Evolutionary conservation across 2,329 filamentous ascomycete species (phyloP).

Genomic region (Xylariaceae sp.): DNA sequence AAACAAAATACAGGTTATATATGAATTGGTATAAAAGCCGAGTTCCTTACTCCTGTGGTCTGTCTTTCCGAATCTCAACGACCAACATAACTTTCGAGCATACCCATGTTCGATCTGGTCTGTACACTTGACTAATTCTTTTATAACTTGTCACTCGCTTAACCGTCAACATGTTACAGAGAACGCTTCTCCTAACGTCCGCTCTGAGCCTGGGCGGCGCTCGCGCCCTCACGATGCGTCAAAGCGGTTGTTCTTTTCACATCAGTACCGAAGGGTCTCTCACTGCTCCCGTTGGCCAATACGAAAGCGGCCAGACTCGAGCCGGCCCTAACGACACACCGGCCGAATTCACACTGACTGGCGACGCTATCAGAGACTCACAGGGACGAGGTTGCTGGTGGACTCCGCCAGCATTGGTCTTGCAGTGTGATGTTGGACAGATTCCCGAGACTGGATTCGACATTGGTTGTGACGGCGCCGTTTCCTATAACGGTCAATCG

Average conservation of each 20-base stretch:
- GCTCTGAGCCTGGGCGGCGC: conserved; percentile 31
- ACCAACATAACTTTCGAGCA: no score
- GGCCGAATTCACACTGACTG: conserved; percentile 59
- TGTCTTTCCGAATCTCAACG: no score
- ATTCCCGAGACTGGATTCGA: conserved; percentile 59
- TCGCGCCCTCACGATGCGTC: conserved; percentile 33
- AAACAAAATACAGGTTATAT: neutral
- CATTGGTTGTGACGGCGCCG: conserved; percentile 56
- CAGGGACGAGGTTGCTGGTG: conserved; percentile 66
- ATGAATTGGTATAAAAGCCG: no score
- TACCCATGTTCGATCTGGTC: no score
- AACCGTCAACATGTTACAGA: conserved; percentile 34
- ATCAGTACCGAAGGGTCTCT: conserved; percentile 56
- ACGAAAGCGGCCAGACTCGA: conserved; percentile 62
- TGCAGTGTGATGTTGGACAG: conserved; percentile 65
- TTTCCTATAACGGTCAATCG: conserved; percentile 57
- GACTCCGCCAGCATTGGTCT: conserved; percentile 63
- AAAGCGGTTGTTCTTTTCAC: conserved; percentile 55
- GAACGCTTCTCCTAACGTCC: conserved; percentile 26
- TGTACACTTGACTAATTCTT: no score
- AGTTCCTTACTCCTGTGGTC: no score
- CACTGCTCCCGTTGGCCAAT: conserved; percentile 61
- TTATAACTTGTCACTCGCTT: no score
- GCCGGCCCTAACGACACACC: conserved; percentile 55
- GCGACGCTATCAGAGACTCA: conserved; percentile 61